Evolutionary conservation across 306 rosid species (phyloP), one percentile per base, ranked within the genome.

Genomic region (Oxytropis ochrocephala): DNA sequence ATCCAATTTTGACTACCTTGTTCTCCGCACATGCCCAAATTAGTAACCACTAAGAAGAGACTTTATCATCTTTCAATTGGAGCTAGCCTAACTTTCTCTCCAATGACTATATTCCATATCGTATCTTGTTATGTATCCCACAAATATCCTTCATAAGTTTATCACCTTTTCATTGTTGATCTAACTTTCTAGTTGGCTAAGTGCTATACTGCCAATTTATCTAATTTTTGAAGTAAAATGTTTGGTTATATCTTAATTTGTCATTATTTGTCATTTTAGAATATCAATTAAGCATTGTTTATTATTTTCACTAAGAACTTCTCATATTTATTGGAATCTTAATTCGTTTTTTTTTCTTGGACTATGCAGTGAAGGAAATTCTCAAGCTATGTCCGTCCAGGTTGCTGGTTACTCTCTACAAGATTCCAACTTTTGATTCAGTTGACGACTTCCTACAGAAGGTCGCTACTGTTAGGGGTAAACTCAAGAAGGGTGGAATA

Each of bases 391-490:
- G 99, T 78, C 93, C 92, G 0, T 76, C 85, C 54, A 76, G 74
- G 61, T 51, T 81, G 72, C 67, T 95, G 80, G 93, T 91, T 66
- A 82, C 91, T 32, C 78, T 87, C 6, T 95, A 91, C 81, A 89
- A 89, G 78, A 67, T 95, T 77, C 88, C 92, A 47, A 87, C 79
- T 86, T 95, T 95, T 51, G 91, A 91, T 32, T 47, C 91, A 0
- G 97, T 85, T 13, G 99, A 95, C 10, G 97, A 91, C 75, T 91
- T 91, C 66, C 80, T 95, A 42, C 92, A 79, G 76, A 87, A 83
- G 84, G 88, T 95, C 11, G 97, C 97, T 42, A 66, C 91, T 21
- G 88, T 91, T 67, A 86, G 97, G 82, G 99, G 99, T 11, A 95
- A 86, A 80, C 96, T 91, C 30, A 95, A 89, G 79, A 95, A 87